Evolutionary conservation across 108 stramenopile genomes (phyloP).

Genomic region (Conticribra weissflogii): DNA sequence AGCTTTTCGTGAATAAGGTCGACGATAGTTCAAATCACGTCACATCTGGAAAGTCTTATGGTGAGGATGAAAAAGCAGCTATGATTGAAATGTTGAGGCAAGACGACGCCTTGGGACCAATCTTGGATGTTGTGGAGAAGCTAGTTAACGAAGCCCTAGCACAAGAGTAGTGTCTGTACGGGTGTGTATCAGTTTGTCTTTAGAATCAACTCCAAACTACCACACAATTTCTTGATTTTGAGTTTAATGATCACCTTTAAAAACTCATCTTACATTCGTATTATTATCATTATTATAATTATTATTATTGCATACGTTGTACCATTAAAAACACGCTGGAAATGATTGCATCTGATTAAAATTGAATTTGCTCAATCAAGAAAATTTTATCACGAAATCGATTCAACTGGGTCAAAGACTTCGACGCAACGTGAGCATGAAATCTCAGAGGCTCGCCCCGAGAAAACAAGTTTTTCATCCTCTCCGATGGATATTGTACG

Average conservation of each 20-base stretch:
- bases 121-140: constrained; percentile 17
- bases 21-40: constrained; percentile 2
- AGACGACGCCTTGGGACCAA: constrained; percentile 8
- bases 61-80: constrained; percentile 1
- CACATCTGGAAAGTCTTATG: constrained; percentile 18
- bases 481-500: constrained; percentile 23
- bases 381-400: not conserved
- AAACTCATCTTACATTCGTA: too few species aligned
- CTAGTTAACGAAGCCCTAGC: not conserved
- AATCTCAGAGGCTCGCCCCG: constrained; percentile 24
- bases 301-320: too few species aligned
- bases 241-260: too few species aligned
- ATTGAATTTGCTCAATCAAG: too few species aligned
- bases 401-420: constrained; percentile 27
- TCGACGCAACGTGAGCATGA: constrained; percentile 9
- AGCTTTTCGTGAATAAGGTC: constrained; percentile 6
- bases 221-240: too few species aligned
- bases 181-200: too few species aligned
- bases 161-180: not conserved
- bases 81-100: constrained; percentile 10
- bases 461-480: constrained; percentile 20
- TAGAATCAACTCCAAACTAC: too few species aligned
- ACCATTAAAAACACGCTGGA: too few species aligned
- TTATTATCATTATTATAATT: too few species aligned
- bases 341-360: too few species aligned